A percentile compares a stretch with the other conserved stretches of the same genome.
Evolutionary conservation across 2,329 filamentous ascomycete genomes (phyloP).

Genomic region (Hypoxylon sp.): DNA sequence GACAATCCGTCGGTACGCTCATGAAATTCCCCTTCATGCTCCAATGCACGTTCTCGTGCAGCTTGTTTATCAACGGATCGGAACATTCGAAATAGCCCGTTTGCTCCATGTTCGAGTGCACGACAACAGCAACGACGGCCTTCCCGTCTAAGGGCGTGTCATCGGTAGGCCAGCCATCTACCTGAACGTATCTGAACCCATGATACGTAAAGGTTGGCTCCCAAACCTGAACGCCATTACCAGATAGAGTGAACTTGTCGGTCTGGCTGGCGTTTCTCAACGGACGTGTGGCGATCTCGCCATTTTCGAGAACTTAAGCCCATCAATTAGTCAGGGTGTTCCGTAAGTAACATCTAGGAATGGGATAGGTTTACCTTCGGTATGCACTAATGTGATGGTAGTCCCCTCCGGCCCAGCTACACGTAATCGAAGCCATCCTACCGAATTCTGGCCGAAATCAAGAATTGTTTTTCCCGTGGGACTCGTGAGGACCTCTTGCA

Average conservation of each 20-base stretch:
- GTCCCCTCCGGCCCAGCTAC: constrained; percentile 53
- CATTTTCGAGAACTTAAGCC: constrained; percentile 58
- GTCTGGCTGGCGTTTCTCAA: constrained; percentile 44
- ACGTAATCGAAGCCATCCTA: constrained; percentile 55
- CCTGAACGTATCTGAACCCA: constrained; percentile 62
- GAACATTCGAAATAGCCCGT: constrained; percentile 66
- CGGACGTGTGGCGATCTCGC: constrained; percentile 54
- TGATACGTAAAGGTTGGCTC: constrained; percentile 63
- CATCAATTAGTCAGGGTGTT: constrained; percentile 12
- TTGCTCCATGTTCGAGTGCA: constrained; percentile 65
- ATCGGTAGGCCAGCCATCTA: constrained; percentile 55
- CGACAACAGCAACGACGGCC: constrained; percentile 54
- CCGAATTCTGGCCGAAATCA: constrained; percentile 63
- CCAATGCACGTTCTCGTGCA: constrained; percentile 68
- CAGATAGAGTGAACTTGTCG: constrained; percentile 42
- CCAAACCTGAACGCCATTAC: constrained; percentile 66
- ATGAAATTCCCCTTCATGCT: constrained; percentile 70
- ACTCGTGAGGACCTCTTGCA: constrained; percentile 47
- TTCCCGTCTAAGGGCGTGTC: constrained; percentile 45
- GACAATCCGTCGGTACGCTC: constrained; percentile 64
- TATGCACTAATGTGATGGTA: constrained; percentile 61
- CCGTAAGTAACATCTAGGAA: constrained; percentile 66
- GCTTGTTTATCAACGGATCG: constrained; percentile 61
- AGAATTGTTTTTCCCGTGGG: constrained; percentile 60
- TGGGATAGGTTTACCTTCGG: constrained; percentile 58